These are phyloP conservation scores for Hypoxylon sp. DNA, from an alignment of 2,329 filamentous ascomycete species.

Conservation along the genomic window DNA sequence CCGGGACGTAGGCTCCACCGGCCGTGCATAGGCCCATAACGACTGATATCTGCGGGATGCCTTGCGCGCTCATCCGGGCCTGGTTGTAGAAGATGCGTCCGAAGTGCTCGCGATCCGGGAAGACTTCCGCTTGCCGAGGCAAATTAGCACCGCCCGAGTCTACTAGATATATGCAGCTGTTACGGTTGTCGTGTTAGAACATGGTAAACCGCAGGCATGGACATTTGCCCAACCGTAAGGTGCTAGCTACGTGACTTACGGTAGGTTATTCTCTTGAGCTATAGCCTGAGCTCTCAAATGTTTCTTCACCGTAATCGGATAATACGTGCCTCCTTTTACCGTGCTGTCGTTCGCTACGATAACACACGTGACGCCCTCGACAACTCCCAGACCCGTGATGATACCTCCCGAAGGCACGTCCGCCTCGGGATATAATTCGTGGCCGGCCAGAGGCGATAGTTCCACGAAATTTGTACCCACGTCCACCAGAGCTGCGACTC, in stretches of 20 bases:
- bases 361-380: conserved; percentile 91
- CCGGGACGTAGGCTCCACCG: conserved; percentile 93
- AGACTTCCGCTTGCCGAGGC: conserved; percentile 94
- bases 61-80: conserved; percentile 87
- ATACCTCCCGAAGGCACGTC: conserved; percentile 92
- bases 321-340: conserved; percentile 97
- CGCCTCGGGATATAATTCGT: conserved; percentile 86
- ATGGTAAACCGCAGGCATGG: background rate
- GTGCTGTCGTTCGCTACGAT: conserved; percentile 97
- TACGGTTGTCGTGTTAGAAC: conserved; percentile 6
- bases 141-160: conserved; percentile 96
- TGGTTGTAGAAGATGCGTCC: conserved; percentile 99
- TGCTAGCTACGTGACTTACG: conserved; percentile 58
- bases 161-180: conserved; percentile 90
- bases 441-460: conserved; percentile 89
- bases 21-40: conserved; percentile 99
- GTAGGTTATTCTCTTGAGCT: conserved; percentile 84
- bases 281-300: conserved; percentile 92
- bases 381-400: conserved; percentile 89
- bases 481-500: conserved; percentile 87
- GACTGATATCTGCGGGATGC: conserved; percentile 92
- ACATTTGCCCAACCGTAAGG: conserved; percentile 2
- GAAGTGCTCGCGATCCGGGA: conserved; percentile 94
- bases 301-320: conserved; percentile 97
- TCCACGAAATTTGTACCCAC: conserved; percentile 92